Evolutionary conservation across 1,284 basidiomycete species (phyloP), one percentile per base, ranked within the genome.

Genomic region (Papiliotrema fonsecae): DNA sequence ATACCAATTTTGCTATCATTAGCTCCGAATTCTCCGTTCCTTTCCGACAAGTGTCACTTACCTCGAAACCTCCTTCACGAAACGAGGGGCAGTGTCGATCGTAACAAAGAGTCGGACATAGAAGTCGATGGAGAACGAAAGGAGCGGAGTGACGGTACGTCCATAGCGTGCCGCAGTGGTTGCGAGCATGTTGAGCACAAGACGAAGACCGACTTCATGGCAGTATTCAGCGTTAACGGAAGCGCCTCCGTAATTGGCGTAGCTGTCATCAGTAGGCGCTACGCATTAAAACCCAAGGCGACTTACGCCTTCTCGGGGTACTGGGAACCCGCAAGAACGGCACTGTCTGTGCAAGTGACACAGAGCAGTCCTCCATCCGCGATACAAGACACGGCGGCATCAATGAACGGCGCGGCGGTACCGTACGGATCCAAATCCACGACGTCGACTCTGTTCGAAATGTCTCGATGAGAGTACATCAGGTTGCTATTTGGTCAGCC

Each of bases 351-450:
- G 72, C 96, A 98, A 9, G 96, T 98, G 30, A 99, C 85, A 61
- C 90, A 93, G 7, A 99, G 77, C 19, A 99, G 75, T 37, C 93
- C 91, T 65, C 87, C 90, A 59, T 96, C 92, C 22, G 82, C 81
- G 2, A 97, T 79, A 48, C 82, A 83, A 63, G 96, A 91, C n/a
- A 98, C 84, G 0, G 94, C 91, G n/a, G 85, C 86, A 63, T 99
- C 96, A 27, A 98, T 84, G 71, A 99, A 99, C 0, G 93, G 92
- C 3, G 91, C 87, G 1, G 96, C 96, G 5, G 91, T 94, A 0
- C 96, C 96, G 67, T 98, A 99, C 0, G 96, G 96, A 68, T 98
- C 94, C 16, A 99, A 79, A 69, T 99, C 96, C 19, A 99, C 84
- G 27, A 92, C 88, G 58, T 98, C 92, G 31, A 97, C 93, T 5